Percentiles rank a stretch among this genome's conserved stretches.
These are phyloP conservation scores for Boechera stricta DNA, from an alignment of 345 rosid species.

Conservation along the genomic window DNA sequence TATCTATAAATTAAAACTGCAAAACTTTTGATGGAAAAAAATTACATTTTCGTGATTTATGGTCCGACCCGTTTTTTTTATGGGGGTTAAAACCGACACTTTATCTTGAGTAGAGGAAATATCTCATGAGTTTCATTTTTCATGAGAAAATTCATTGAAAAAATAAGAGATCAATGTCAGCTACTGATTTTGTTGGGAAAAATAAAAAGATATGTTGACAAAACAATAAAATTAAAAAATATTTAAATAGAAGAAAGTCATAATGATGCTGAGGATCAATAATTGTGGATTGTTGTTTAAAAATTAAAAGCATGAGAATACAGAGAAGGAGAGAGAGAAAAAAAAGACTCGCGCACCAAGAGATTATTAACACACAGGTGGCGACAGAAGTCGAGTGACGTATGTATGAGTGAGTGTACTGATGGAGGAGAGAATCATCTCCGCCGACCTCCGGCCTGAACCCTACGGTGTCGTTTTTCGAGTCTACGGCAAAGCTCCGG, in stretches of 20 bases:
- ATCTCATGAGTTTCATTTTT: not conserved
- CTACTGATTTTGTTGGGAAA: conserved; percentile 16
- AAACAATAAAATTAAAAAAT: too few species aligned
- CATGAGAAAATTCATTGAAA: not conserved
- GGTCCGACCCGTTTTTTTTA: not conserved
- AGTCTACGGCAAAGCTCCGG: conserved; percentile 20
- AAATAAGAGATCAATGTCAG: conserved; percentile 14
- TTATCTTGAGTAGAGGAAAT: conserved; percentile 9
- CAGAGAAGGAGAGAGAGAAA: conserved; percentile 12
- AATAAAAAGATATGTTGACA: not conserved
- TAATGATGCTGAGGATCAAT: conserved; percentile 34
- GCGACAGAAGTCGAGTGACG: conserved; percentile 32
- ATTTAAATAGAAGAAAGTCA: conserved; percentile 4
- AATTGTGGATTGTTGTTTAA: conserved; percentile 21
- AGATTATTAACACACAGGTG: not conserved
- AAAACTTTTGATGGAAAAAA: not conserved
- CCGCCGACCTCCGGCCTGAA: conserved; percentile 40
- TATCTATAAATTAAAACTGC: not conserved
- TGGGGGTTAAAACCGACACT: not conserved
- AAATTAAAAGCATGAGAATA: conserved; percentile 3
- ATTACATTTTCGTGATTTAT: not conserved
- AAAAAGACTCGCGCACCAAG: conserved; percentile 11
- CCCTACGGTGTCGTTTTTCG: conserved; percentile 38
- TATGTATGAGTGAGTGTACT: conserved; percentile 1
- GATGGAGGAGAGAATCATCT: conserved; percentile 38